Evolutionary conservation across 192 early-diverging fungal species (phyloP), one percentile per base, ranked within the genome.

Genomic region (Entomortierella lignicola): DNA sequence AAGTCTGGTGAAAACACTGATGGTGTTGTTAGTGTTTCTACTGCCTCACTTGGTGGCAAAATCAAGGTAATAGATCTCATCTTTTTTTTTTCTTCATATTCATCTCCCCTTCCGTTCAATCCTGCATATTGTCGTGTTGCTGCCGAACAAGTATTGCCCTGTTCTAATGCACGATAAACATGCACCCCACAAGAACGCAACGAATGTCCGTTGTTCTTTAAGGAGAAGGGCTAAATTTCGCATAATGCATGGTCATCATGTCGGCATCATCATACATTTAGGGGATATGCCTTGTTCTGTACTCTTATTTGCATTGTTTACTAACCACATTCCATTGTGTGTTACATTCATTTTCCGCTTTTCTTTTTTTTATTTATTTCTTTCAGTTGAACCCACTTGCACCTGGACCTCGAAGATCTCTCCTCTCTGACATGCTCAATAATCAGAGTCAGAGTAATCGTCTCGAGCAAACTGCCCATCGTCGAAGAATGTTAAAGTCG

Each of bases 381-480:
- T 57, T 23, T 25, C 56, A 77, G 74, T 26, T 77, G 53, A 69
- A 64, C 27, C 60, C 65, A 61, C 48, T 26, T 27, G 60, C 42
- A 4, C 74, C 74, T 30, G 55, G 30, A 20, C 67, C 74, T 65
- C 66, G 74, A 26, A 29, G 74, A 60, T 79, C 74, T 0, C 62
- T 79, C 50, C 67, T 79, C 55, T 79, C 74, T 8, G 74, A 79
- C 50, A 62, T 70, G 62, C 67, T 79, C 20, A 68, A 69, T 41
- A 79, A 30, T 30, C 71, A 73, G 57, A 66, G 39, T 31, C 67
- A 70, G 31, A 62, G 29, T 43, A 77, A 42, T 51, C 66, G 74
- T 44, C 67, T 79, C 1, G 74, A 79, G 27, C 74, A 79, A 39
- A 70, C 63, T 27, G 74, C 67, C 21, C 62, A 70, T 50, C 74